Percentiles rank a stretch among this genome's conserved stretches.
Evolutionary conservation across 352 stramenopile genomes (phyloP).

Genomic region (Pythium rishiriense): DNA sequence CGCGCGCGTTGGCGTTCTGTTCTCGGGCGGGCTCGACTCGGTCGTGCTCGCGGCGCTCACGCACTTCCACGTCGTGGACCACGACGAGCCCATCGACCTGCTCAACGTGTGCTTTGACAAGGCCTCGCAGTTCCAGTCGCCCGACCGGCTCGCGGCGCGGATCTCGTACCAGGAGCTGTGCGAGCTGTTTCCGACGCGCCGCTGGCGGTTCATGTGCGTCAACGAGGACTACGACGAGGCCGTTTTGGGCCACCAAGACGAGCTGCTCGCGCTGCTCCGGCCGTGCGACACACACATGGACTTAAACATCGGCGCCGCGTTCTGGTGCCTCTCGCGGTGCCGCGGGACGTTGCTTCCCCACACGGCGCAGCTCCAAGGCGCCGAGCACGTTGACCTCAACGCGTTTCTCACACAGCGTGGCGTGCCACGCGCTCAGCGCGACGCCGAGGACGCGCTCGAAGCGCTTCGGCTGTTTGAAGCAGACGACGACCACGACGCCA

Average conservation of each 20-base stretch:
- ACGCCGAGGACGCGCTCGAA: slow-evolving; percentile 30
- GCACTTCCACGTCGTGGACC: slow-evolving; percentile 64
- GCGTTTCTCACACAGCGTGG: slow-evolving; percentile 36
- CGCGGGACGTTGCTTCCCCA: slow-evolving; percentile 32
- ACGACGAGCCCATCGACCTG: slow-evolving; percentile 85
- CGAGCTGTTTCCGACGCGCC: slow-evolving; percentile 76
- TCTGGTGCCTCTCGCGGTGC: slow-evolving; percentile 93
- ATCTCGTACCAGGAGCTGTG: slow-evolving; percentile 82
- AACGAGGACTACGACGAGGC: slow-evolving; percentile 71
- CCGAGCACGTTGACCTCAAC: slow-evolving; percentile 35
- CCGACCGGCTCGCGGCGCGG: slow-evolving; percentile 91
- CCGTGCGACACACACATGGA: slow-evolving; percentile 95
- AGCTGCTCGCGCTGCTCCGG: slow-evolving; percentile 79
- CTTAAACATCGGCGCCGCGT: slow-evolving; percentile 96
- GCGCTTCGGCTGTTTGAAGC: slow-evolving; percentile 33
- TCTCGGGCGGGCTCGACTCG: slow-evolving; percentile 97
- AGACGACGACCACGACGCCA: neutral
- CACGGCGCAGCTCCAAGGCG: neutral
- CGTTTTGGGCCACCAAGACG: slow-evolving; percentile 60
- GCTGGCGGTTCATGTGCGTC: slow-evolving; percentile 85
- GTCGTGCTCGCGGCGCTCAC: slow-evolving; percentile 92
- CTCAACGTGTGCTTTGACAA: slow-evolving; percentile 95
- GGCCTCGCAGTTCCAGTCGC: slow-evolving; percentile 57
- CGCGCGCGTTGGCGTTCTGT: slow-evolving; percentile 87
- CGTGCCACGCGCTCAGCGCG: slow-evolving; percentile 22